phyloP scores from a whole-genome alignment of 2,329 filamentous ascomycete species.

The Aspergillus clavatus region DNA sequence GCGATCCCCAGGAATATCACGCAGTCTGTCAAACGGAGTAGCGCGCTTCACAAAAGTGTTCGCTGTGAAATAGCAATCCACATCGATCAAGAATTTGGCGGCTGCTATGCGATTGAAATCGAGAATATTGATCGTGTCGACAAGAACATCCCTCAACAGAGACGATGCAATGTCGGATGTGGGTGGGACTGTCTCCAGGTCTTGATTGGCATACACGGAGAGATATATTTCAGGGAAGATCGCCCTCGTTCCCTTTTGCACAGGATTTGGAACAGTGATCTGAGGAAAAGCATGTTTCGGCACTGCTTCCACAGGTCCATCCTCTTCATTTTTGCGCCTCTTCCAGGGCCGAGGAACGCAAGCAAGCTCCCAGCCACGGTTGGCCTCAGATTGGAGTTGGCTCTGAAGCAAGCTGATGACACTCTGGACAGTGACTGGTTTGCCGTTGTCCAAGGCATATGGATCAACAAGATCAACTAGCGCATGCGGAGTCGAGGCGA shows the following conservation, averaged over 20 bases:
- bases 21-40: slow-evolving; percentile 84
- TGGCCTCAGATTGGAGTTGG: slow-evolving; percentile 74
- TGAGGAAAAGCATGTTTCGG: slow-evolving; percentile 72
- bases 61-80: slow-evolving; percentile 90
- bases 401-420: slow-evolving; percentile 77
- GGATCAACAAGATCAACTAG: slow-evolving; percentile 83
- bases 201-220: slow-evolving; percentile 84
- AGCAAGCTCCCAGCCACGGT: slow-evolving; percentile 67
- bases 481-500: slow-evolving; percentile 80
- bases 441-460: slow-evolving; percentile 60
- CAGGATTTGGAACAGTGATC: slow-evolving; percentile 68
- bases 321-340: slow-evolving; percentile 38
- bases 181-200: slow-evolving; percentile 81
- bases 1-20: slow-evolving; percentile 57
- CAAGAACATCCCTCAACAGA: slow-evolving; percentile 75
- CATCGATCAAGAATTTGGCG: slow-evolving; percentile 84
- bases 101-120: slow-evolving; percentile 86
- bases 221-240: slow-evolving; percentile 92
- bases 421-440: slow-evolving; percentile 62
- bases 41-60: slow-evolving; percentile 90
- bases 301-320: slow-evolving; percentile 56
- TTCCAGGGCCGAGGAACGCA: slow-evolving; percentile 57
- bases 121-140: slow-evolving; percentile 90
- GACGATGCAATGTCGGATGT: slow-evolving; percentile 71
- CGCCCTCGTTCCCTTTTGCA: slow-evolving; percentile 67